phyloP scores from a whole-genome alignment of 1,139 yeast species.

The Lodderomyces orthopsilosis region DNA sequence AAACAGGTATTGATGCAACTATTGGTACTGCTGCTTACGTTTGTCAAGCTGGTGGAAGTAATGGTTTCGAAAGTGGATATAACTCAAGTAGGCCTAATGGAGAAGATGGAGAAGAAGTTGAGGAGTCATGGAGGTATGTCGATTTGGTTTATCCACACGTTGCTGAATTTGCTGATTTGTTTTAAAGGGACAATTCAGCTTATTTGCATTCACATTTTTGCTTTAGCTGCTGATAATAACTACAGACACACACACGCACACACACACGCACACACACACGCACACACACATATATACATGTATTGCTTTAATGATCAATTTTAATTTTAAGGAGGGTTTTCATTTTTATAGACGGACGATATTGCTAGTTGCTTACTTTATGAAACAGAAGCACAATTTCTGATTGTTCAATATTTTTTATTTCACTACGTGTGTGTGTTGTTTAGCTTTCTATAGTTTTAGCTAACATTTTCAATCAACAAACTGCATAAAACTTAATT shows the following conservation, averaged over 20 bases:
- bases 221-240: not conserved
- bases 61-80: not conserved
- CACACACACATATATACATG: too few relatives aligned
- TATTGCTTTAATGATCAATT: not conserved
- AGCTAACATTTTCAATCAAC: too few relatives aligned
- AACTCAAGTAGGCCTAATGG: not conserved
- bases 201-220: too few relatives aligned
- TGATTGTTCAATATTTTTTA: too few relatives aligned
- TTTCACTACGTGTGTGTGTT: too few relatives aligned
- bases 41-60: not conserved
- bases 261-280: too few relatives aligned
- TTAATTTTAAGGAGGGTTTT: not conserved
- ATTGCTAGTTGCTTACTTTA: too few relatives aligned
- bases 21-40: not conserved
- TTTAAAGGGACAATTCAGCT: constrained; percentile 23
- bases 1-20: not conserved
- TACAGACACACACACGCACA: not conserved
- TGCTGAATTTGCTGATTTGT: constrained; percentile 50
- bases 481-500: too few relatives aligned
- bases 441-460: too few relatives aligned
- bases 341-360: not conserved
- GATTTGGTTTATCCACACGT: constrained; percentile 43
- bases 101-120: not conserved
- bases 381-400: too few relatives aligned
- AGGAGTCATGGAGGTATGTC: constrained; percentile 7